Evolutionary conservation across 2,329 filamentous ascomycete genomes (phyloP).

Genomic region (Phyllosticta citrichinensis): DNA sequence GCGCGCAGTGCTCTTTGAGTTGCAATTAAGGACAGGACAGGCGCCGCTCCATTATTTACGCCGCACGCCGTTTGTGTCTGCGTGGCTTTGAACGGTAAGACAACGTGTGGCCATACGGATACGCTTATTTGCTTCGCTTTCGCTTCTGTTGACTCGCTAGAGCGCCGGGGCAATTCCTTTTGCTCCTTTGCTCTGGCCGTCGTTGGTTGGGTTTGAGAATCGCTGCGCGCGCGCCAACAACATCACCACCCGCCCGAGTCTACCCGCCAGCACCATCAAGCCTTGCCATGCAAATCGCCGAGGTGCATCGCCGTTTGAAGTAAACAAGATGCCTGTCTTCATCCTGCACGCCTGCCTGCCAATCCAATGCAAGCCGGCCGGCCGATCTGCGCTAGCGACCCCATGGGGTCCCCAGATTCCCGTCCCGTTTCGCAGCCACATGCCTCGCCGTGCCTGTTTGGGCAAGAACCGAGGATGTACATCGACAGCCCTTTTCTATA

Average conservation of each 20-base stretch:
- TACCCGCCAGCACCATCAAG: background rate
- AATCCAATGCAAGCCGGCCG: background rate
- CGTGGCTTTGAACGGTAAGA: background rate
- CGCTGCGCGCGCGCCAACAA: background rate
- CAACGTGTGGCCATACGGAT: background rate
- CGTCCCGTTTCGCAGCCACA: background rate
- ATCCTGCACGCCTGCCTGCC: too few species aligned
- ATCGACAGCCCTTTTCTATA: background rate
- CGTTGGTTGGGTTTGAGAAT: background rate
- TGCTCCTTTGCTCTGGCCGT: background rate
- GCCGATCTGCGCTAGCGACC: background rate
- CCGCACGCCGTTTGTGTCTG: background rate
- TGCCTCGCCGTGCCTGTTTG: background rate
- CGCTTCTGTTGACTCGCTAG: background rate
- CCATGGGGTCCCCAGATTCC: background rate
- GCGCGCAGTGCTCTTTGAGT: background rate
- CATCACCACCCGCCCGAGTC: background rate
- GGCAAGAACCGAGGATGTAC: background rate
- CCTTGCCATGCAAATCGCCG: background rate
- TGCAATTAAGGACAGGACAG: background rate
- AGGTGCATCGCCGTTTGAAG: background rate
- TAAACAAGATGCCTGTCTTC: background rate
- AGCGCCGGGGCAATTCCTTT: background rate
- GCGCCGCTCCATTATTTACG: background rate
- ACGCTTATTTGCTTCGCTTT: background rate